Percentiles rank a stretch among this genome's conserved stretches.
These are phyloP conservation scores for Thermothielavioides terrestris DNA, from an alignment of 495 filamentous ascomycete genomes.

Conservation along the genomic window DNA sequence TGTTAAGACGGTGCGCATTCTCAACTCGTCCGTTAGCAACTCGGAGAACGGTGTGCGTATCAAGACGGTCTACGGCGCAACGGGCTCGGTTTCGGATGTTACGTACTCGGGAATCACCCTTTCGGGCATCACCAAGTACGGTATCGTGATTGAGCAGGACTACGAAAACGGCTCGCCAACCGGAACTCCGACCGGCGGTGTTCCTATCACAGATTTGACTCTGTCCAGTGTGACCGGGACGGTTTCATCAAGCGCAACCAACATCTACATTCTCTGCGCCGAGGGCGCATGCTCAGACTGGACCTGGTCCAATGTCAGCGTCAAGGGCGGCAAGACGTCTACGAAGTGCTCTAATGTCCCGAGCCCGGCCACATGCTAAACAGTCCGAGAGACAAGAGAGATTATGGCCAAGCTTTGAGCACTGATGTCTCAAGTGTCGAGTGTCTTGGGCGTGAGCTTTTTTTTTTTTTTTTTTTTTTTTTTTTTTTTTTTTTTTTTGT, in stretches of 20 bases:
- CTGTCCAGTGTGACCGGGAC: conserved; percentile 40
- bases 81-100: conserved; percentile 44
- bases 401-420: too few species aligned
- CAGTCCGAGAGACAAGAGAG: too few species aligned
- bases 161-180: conserved; percentile 39
- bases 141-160: conserved; percentile 54
- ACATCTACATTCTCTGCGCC: conserved; percentile 47
- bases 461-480: too few species aligned
- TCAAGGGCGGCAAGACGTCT: conserved; percentile 15
- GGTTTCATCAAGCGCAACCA: conserved; percentile 33
- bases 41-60: conserved; percentile 50
- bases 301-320: conserved; percentile 38
- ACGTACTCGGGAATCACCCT: conserved; percentile 50
- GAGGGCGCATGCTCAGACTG: conserved; percentile 38
- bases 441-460: too few species aligned
- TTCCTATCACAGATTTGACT: conserved; percentile 47
- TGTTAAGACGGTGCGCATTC: conserved; percentile 45
- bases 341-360: too few species aligned
- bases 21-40: conserved; percentile 43
- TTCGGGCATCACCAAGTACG: conserved; percentile 46
- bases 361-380: too few species aligned
- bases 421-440: too few species aligned
- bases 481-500: too few species aligned
- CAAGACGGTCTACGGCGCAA: conserved; percentile 49
- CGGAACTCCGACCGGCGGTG: conserved; percentile 39